phyloP scores from a whole-genome alignment of 2,329 filamentous ascomycete genomes.

The Phaeosphaeria sp. region DNA sequence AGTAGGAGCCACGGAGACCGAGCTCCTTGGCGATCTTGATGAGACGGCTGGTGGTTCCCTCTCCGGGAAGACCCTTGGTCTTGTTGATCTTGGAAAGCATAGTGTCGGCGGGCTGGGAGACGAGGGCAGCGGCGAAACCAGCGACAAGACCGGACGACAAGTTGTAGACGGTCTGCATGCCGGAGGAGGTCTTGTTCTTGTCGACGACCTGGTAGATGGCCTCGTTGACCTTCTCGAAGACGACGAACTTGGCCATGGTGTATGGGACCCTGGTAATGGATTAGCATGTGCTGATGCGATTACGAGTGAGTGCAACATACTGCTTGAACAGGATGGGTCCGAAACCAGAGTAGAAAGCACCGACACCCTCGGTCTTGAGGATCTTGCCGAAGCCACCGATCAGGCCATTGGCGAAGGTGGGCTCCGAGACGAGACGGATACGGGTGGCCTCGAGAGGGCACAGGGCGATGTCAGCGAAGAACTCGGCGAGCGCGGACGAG shows the following conservation, averaged over 20 bases:
- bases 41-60: constrained; percentile 79
- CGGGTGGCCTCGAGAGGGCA: constrained; percentile 93
- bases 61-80: constrained; percentile 85
- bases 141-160: constrained; percentile 84
- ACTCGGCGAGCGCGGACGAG: constrained; percentile 66
- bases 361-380: constrained; percentile 79
- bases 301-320: constrained; percentile 26
- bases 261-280: constrained; percentile 73
- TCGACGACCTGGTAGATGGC: constrained; percentile 71
- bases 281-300: constrained; percentile 14
- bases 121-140: constrained; percentile 83
- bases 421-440: constrained; percentile 90
- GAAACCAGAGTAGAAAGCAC: constrained; percentile 91
- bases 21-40: constrained; percentile 91
- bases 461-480: constrained; percentile 79
- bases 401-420: constrained; percentile 82
- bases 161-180: constrained; percentile 80
- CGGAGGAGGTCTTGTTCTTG: constrained; percentile 73
- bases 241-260: constrained; percentile 95
- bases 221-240: constrained; percentile 88
- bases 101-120: constrained; percentile 90
- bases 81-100: constrained; percentile 98
- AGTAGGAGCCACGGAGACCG: constrained; percentile 77
- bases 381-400: constrained; percentile 84
- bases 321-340: constrained; percentile 62